Evolutionary conservation across 352 stramenopile genomes (phyloP), one percentile per base, ranked within the genome.

Genomic region (Thalassiosira mediterranea): DNA sequence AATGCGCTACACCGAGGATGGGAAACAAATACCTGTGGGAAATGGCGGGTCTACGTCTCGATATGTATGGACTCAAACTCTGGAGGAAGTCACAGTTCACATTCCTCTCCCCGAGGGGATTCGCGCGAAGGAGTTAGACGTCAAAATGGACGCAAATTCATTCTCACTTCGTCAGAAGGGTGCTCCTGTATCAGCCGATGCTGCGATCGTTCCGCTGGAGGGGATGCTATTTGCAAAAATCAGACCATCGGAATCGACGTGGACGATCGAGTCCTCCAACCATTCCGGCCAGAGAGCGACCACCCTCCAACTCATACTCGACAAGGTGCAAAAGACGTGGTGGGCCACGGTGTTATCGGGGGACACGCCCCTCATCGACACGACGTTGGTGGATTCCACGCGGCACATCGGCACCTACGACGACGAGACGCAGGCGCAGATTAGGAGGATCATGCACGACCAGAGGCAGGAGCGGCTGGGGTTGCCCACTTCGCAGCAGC

Each of bases 31-130:
- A 26, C 93, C 93, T 7, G 70, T 96, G 19, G 91, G 90, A 5
- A 96, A 96, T 76, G 92, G 92, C 34, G 91, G 91, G 51, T 87
- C 91, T 4, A 94, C 88, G 19, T 64, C 75, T 32, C 64, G 56
- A 13, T 95, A 95, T 70, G 88, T 88, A 62, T 96, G 92, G 92
- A 95, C 92, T 23, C 92, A 96, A 81, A 94, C 88, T 5, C 51
- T 96, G 10, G 75, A 89, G 10, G 92, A 96, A 64, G 84, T 83
- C 21, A 95, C 82, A 5, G 88, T 96, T 34, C 44, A 94, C 13
- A 78, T 93, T 47, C 73, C 86, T 17, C 68, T 90, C 19, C 81
- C 85, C 42, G 49, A 79, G 19, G 79, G 74, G 0, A 88, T 83
- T 15, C 67, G 79, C 7, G 88, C 59, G 0, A 94, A 93, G 57